Evolutionary conservation across 768 basidiomycete species (phyloP), one percentile per base, ranked within the genome.

Genomic region (Macrolepiota fuliginosa): DNA sequence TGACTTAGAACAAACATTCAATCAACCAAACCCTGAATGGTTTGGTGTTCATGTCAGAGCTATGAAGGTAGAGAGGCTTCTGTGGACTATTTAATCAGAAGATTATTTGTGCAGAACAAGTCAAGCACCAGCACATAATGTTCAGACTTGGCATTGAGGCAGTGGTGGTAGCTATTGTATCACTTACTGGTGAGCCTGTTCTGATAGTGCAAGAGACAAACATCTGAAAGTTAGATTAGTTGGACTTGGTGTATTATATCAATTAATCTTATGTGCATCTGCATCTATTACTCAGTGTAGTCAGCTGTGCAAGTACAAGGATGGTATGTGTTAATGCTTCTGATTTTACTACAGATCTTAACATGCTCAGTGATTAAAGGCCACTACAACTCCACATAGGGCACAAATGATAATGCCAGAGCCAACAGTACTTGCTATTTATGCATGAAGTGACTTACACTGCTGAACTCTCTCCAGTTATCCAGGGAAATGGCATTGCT

Each of bases 1-100:
- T 72, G 63, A 73, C 70, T 29, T 64, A 72, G 56, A 70, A 65
- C 54, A 22, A 39, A 67, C 67, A 4, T 63, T 69, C 54, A 63
- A 70, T 39, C 61, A 56, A 51, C 67, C 53, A 42, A 71, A 72
- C 42, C 65, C 69, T 3, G 76, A 78, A 17, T 72, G 76, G 17
- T 63, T 71, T 52, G 74, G 70, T 46, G 75, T 79, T 13, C 70
- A 76, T 55, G 77, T 80, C 35, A 69, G 77, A 58, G 72, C 79
- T 25, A 77, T 80, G 6, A 74, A 71, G 63, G 62, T 76, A 29
- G 76, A 79, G 56, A 72, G 71, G 24, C 59, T 66, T 19, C 64
- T 70, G 3, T 66, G 72, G 54, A 67, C 71, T 9, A 78, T 72
- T 59, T 74, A 77, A 56, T 66, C 79, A 56, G 79, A 79, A 64